Base-by-base conservation (phyloP, 306 rosid species). In the Parietaria judaica region DNA sequence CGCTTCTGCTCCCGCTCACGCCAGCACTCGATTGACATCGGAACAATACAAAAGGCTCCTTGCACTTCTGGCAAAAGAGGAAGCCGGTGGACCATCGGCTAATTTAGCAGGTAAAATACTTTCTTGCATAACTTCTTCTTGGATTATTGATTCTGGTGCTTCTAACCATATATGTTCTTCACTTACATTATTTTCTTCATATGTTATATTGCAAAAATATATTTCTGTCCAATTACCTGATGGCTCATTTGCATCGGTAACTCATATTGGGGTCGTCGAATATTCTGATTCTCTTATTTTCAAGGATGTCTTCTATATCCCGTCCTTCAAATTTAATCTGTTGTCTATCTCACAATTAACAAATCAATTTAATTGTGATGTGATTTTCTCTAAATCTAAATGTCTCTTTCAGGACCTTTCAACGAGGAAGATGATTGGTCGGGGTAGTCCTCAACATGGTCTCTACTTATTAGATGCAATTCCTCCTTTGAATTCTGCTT, bases 41-140 rank as follows among this genome's bases (percentile, higher is more conserved):
- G 69, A 51, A 17, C 69, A 65, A 65, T 64, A 64, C 60, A 36
- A 46, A 43, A 62, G 48, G 46, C 66, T 34, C 16, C 66, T 62
- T 36, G 56, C 66, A 31, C 41, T 62, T 49, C 56, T 48, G 4
- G 55, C 56, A 39, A 48, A 47, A 46, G 56, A 62, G 16, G 56
- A 62, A 11, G 2, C 44, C 14, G 14, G 12, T 50, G 46, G 47
- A 63, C 15, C 66, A 63, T 63, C 56, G n/a, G 46, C 13, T 4
- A 35, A 49, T 50, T 50, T 63, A 13, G 56, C 66, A 49, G 46
- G 65, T 60, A 60, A 5, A 4, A 3, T 35, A 0, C 52, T 45
- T 6, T 11, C 54, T 60, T 60, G 65, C 43, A 9, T 46, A 15
- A 12, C 65, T 1, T 31, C 17, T 43, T 16, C 13, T 31, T 60